These are phyloP conservation scores for Didymella keratinophila DNA, from an alignment of 2,329 filamentous ascomycete species.

Conservation along the genomic window DNA sequence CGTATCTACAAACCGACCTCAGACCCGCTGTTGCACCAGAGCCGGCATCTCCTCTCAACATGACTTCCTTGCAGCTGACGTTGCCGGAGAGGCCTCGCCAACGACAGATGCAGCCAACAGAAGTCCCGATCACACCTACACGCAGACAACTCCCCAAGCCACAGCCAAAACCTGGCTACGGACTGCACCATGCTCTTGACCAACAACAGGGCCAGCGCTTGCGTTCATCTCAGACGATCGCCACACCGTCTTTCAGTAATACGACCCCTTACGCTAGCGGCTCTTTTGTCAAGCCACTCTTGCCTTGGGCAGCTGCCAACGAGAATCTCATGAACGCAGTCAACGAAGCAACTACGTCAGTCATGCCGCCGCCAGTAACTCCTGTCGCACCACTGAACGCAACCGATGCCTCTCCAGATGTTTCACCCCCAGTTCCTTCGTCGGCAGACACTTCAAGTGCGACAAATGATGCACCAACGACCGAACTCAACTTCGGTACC, in stretches of 20 bases:
- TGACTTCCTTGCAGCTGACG: slow-evolving; percentile 40
- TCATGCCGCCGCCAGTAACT: slow-evolving; percentile 16
- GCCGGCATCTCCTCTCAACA: slow-evolving; percentile 39
- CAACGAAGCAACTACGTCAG: slow-evolving; percentile 23
- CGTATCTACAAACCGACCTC: slow-evolving; percentile 28
- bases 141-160: slow-evolving; percentile 45
- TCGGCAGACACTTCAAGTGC: slow-evolving; percentile 17
- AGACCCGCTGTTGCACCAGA: slow-evolving; percentile 25
- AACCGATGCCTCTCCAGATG: slow-evolving; percentile 22
- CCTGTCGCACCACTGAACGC: slow-evolving; percentile 19
- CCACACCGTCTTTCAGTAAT: slow-evolving; percentile 17
- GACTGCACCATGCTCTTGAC: slow-evolving; percentile 39
- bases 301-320: slow-evolving; percentile 30
- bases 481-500: slow-evolving; percentile 38
- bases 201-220: slow-evolving; percentile 44
- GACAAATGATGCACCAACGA: slow-evolving; percentile 15
- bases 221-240: slow-evolving; percentile 34
- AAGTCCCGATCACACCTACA: slow-evolving; percentile 24
- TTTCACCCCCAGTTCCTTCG: slow-evolving; percentile 19
- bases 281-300: slow-evolving; percentile 31
- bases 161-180: slow-evolving; percentile 38
- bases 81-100: slow-evolving; percentile 38
- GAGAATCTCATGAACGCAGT: slow-evolving; percentile 18
- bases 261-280: background rate
- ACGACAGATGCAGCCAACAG: slow-evolving; percentile 24